Base-by-base conservation (phyloP, 495 filamentous ascomycete species). In the Neurospora hispaniola region DNA sequence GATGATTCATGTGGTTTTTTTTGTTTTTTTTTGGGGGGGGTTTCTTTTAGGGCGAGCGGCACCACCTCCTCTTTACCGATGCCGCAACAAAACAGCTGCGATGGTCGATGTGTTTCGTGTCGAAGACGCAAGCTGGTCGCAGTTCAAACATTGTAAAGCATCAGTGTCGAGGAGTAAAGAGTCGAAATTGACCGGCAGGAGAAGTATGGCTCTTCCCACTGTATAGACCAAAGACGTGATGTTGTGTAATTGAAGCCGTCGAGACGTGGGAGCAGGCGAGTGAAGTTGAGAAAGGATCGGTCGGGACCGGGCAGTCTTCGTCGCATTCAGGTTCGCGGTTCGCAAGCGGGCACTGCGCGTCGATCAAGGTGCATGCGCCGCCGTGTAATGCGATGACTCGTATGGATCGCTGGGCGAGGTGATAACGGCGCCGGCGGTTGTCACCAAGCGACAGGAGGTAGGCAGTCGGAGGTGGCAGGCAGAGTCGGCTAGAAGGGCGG, bases 71-170 rank as follows among this genome's bases (percentile, higher is more conserved):
- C 79, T 76, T 77, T 84, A 84, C 77, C 75, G 54, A 27, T 62
- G 12, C 54, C 54, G 79, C 71, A 78, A 76, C 62, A 77, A 75
- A 75, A 78, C 70, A 73, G 79, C 73, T 76, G 76, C 76, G 77
- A 79, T 69, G 70, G 78, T 76, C 59, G 76, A 71, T 48, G 54
- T 77, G 27, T 72, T 73, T 72, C 72, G 69, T 80, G 70, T 76
- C 76, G 74, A 81, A 77, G 79, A 77, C 74, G 77, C 70, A 80
- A 54, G 69, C 72, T 71, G 72, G 74, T 79, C 75, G 81, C 81
- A 80, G 77, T 80, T 83, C 79, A 83, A 80, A 79, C 85, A 86
- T 86, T 78, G 79, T 85, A 81, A 77, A 78, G 73, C 83, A 84
- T 85, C 72, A 70, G 74, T 46, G 54, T 75, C 72, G 59, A 46